Evolutionary conservation across 2,329 filamentous ascomycete species (phyloP).

Genomic region (Trichoderma atroviride): DNA sequence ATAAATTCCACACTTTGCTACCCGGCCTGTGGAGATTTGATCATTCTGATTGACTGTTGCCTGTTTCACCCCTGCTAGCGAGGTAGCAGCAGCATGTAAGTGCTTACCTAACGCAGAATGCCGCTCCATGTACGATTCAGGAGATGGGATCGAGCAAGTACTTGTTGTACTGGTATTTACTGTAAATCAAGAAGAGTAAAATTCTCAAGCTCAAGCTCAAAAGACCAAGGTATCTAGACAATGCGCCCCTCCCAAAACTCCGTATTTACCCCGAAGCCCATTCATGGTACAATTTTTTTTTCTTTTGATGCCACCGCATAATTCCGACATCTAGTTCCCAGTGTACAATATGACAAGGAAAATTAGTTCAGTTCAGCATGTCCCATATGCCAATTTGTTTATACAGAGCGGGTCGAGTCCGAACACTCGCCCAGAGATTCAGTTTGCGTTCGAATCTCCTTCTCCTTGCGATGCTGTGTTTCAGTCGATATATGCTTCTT

Average conservation of each 20-base stretch:
- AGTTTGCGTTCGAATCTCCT: conserved; percentile 18
- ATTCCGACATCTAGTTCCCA: not conserved
- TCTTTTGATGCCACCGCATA: not conserved
- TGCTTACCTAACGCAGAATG: conserved; percentile 2
- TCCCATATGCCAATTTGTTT: not conserved
- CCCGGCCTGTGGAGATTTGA: conserved; percentile 4
- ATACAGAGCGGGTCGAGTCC: conserved; percentile 16
- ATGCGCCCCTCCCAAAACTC: not conserved
- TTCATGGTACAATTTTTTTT: not conserved
- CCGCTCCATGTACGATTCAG: not conserved
- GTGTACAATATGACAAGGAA: not conserved
- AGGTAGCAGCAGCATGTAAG: not conserved
- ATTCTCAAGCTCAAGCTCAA: not conserved
- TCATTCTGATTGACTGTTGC: conserved; percentile 8
- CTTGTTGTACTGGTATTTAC: no score
- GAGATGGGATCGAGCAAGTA: not conserved
- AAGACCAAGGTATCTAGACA: conserved; percentile 12
- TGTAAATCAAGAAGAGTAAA: not conserved
- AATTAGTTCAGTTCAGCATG: not conserved
- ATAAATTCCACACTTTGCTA: not conserved
- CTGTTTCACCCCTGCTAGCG: conserved; percentile 16
- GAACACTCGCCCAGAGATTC: conserved; percentile 23
- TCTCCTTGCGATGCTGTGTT: conserved; percentile 32
- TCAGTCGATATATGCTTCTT: conserved; percentile 36
- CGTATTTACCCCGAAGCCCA: not conserved